phyloP scores from a whole-genome alignment of 345 rosid genomes.

The Linum usitatissimum region DNA sequence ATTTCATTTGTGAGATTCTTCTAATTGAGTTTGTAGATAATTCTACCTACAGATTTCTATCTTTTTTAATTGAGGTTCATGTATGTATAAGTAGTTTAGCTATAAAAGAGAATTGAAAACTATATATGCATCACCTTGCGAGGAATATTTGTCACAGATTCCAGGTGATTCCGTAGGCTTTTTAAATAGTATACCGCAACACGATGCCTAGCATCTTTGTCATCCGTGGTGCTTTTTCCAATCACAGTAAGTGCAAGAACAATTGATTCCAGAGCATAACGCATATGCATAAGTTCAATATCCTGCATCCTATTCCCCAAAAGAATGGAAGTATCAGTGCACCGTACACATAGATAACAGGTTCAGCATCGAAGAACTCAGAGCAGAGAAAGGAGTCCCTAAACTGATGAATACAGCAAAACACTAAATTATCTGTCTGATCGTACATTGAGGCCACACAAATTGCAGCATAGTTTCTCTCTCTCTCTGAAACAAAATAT shows the following conservation, averaged over 20 bases:
- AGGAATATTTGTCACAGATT: slow-evolving; percentile 60
- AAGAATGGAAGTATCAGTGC: slow-evolving; percentile 7
- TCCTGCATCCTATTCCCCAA: slow-evolving; percentile 63
- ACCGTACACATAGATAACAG: not conserved
- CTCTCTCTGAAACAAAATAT: no score
- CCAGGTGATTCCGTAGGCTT: slow-evolving; percentile 64
- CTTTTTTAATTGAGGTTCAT: no score
- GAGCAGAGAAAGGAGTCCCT: not conserved
- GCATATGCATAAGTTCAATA: slow-evolving; percentile 93
- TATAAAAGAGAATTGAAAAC: slow-evolving; percentile 4
- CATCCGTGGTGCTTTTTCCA: slow-evolving; percentile 42
- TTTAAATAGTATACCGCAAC: slow-evolving; percentile 59
- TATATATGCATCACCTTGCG: slow-evolving; percentile 50
- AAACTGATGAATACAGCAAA: not conserved
- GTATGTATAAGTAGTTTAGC: not conserved
- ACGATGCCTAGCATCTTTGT: slow-evolving; percentile 36
- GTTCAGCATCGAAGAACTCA: slow-evolving; percentile 1
- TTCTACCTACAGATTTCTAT: no score
- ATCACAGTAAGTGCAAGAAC: slow-evolving; percentile 68
- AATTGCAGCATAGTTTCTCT: not conserved
- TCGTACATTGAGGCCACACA: not conserved
- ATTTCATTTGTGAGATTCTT: no score
- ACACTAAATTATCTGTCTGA: not conserved
- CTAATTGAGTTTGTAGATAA: no score
- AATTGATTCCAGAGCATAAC: slow-evolving; percentile 79